A percentile compares a stretch with the other conserved stretches of the same genome.
Evolutionary conservation across 2,329 filamentous ascomycete genomes (phyloP).

Genomic region (Venturia oleaginea): DNA sequence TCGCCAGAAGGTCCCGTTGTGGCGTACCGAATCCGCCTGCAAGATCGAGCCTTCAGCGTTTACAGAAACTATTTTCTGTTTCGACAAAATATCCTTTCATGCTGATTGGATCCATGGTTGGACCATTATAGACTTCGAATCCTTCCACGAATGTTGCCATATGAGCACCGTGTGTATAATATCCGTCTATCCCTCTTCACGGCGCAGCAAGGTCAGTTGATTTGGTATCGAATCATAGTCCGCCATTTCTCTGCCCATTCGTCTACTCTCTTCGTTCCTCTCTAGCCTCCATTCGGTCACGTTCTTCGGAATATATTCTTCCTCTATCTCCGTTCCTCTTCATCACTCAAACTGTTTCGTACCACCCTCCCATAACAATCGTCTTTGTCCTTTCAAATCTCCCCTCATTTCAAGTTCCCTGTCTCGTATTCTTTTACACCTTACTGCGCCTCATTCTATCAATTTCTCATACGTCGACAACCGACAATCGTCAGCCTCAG

Average conservation of each 20-base stretch:
- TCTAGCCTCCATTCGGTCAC: background rate
- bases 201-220: background rate
- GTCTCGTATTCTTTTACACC: conserved; percentile 1
- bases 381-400: background rate
- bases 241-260: background rate
- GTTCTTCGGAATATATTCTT: background rate
- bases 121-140: background rate
- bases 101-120: background rate
- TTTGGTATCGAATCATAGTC: background rate
- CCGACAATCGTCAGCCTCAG: background rate
- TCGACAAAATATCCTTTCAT: background rate
- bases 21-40: background rate
- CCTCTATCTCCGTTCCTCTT: background rate
- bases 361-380: background rate
- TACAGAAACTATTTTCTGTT: background rate
- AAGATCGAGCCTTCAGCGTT: conserved; percentile 5
- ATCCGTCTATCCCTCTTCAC: background rate
- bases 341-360: background rate
- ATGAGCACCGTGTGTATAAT: background rate
- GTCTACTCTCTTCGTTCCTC: background rate
- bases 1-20: background rate
- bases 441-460: background rate
- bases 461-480: background rate
- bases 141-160: background rate
- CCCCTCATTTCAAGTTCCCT: background rate